These are phyloP conservation scores for Patellifolia procumbens DNA, from an alignment of 179 eudicot genomes.

Conservation along the genomic window DNA sequence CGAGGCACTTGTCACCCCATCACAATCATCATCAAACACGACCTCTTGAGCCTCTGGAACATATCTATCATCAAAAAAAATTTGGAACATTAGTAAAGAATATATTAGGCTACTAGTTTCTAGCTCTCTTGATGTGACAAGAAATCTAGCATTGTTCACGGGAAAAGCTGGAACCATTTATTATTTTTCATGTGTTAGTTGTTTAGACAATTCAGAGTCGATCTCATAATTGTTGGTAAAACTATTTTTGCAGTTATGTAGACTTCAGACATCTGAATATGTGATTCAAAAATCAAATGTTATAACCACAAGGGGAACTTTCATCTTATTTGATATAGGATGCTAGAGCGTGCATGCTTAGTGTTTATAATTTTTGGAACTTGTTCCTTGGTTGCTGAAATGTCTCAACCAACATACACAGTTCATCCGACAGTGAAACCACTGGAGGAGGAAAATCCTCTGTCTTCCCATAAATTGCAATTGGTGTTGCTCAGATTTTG, in stretches of 20 bases:
- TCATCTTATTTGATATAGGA: background rate
- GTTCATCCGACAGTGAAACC: constrained; percentile 81
- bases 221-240: background rate
- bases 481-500: constrained; percentile 89
- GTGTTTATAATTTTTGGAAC: background rate
- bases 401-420: constrained; percentile 81
- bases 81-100: no score
- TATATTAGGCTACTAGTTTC: background rate
- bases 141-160: background rate
- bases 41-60: no score
- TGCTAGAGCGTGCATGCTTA: background rate
- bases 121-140: no score
- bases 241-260: background rate
- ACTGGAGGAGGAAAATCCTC: constrained; percentile 67
- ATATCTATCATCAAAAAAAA: no score
- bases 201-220: background rate
- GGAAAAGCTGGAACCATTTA: no score
- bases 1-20: no score
- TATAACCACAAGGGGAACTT: background rate
- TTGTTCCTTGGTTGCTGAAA: constrained; percentile 35
- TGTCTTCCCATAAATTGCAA: constrained; percentile 60
- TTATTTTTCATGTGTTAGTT: no score
- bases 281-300: background rate
- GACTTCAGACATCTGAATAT: background rate
- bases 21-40: no score